These are phyloP conservation scores for Backusella luteola DNA, from an alignment of 192 early-diverging fungal genomes.

Conservation along the genomic window DNA sequence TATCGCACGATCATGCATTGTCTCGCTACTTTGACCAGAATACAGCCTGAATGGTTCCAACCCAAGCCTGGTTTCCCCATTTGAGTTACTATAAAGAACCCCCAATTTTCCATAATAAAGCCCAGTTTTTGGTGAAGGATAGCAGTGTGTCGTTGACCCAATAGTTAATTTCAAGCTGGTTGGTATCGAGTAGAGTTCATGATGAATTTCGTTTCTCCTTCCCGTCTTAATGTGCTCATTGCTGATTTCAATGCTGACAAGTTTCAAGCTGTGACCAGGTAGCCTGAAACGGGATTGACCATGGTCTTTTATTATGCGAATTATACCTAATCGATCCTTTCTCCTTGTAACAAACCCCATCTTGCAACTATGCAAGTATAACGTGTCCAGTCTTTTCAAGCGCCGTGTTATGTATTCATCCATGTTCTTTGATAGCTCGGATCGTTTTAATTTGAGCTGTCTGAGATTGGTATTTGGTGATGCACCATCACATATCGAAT, in stretches of 20 bases:
- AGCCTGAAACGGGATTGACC: background rate
- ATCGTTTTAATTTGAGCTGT: background rate
- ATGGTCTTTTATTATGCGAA: background rate
- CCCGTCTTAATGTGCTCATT: background rate
- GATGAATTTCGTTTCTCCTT: background rate
- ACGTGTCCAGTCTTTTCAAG: background rate
- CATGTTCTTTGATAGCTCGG: background rate
- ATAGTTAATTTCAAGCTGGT: background rate
- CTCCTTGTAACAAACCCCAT: background rate
- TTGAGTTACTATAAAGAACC: background rate
- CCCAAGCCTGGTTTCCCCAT: background rate
- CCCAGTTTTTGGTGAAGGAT: background rate
- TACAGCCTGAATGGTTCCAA: background rate
- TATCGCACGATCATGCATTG: background rate
- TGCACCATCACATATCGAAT: background rate
- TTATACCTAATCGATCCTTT: background rate
- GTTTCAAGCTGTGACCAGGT: background rate
- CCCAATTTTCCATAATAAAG: background rate
- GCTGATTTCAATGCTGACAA: background rate
- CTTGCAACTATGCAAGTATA: background rate
- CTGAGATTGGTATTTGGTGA: background rate
- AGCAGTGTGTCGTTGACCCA: background rate
- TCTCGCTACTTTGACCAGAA: background rate
- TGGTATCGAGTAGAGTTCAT: background rate
- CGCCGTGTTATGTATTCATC: background rate